Evolutionary conservation across 352 stramenopile genomes (phyloP).

Genomic region (Phytopythium vexans): DNA sequence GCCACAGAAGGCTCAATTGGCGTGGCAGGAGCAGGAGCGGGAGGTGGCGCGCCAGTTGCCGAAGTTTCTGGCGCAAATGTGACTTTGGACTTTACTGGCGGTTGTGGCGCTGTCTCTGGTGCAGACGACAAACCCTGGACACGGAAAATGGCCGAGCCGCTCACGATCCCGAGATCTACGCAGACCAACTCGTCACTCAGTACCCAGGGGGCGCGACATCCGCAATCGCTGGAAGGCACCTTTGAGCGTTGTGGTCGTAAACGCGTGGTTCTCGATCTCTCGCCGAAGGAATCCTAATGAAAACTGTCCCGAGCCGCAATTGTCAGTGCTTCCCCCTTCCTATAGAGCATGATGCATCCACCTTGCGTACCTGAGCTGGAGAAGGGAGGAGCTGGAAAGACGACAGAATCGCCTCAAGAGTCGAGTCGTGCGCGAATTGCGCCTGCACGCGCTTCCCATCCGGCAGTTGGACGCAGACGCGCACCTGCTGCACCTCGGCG

Average conservation of each 20-base stretch:
- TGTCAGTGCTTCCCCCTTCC: background rate
- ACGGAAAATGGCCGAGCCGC: slow-evolving; percentile 84
- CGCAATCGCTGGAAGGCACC: slow-evolving; percentile 20
- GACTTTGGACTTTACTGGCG: slow-evolving; percentile 10
- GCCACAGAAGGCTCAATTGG: background rate
- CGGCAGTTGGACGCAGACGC: slow-evolving; percentile 73
- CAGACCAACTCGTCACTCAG: background rate
- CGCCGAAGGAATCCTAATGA: slow-evolving; percentile 76
- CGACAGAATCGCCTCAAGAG: slow-evolving; percentile 54
- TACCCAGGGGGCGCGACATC: slow-evolving; percentile 1
- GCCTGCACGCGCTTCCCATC: slow-evolving; percentile 78
- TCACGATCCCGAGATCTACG: slow-evolving; percentile 75
- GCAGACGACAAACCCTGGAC: slow-evolving; percentile 22
- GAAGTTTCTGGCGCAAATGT: slow-evolving; percentile 9
- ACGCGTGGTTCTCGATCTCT: slow-evolving; percentile 50
- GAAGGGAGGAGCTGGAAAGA: slow-evolving; percentile 50
- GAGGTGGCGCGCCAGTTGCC: background rate
- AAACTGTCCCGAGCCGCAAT: slow-evolving; percentile 36
- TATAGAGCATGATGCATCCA: background rate
- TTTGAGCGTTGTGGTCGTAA: slow-evolving; percentile 63
- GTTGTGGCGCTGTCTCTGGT: no score
- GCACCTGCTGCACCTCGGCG: slow-evolving; percentile 48
- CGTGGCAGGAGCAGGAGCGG: background rate
- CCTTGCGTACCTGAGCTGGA: background rate
- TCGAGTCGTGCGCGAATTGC: slow-evolving; percentile 49